A percentile compares a stretch with the other conserved stretches of the same genome.
Evolutionary conservation across 2,329 filamentous ascomycete genomes (phyloP).

Genomic region (Xylaria sp.): DNA sequence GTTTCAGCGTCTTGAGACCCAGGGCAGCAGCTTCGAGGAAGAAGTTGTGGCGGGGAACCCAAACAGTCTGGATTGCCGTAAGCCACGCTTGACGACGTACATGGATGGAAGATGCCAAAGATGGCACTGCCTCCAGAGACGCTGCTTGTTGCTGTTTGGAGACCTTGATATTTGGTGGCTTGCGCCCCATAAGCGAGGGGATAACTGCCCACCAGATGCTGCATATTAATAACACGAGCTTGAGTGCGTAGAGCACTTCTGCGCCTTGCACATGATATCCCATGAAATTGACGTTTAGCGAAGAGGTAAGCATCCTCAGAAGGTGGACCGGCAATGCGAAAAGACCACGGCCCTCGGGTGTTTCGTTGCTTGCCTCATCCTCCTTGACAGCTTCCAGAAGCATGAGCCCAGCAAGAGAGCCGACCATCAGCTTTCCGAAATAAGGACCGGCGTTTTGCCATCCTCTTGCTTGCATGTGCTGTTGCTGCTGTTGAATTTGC

Average conservation of each 20-base stretch:
- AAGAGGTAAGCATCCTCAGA: constrained; percentile 51
- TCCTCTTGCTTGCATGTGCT: constrained; percentile 52
- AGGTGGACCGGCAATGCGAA: constrained; percentile 65
- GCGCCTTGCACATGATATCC: constrained; percentile 54
- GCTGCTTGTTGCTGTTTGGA: constrained; percentile 41
- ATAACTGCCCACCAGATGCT: constrained; percentile 58
- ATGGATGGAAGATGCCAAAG: constrained; percentile 79
- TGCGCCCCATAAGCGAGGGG: constrained; percentile 57
- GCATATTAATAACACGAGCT: constrained; percentile 55
- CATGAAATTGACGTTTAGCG: constrained; percentile 54
- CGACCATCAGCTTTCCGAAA: constrained; percentile 84
- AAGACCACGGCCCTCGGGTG: constrained; percentile 67
- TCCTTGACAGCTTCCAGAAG: constrained; percentile 78
- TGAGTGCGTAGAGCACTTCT: constrained; percentile 54
- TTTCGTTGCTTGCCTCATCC: constrained; percentile 65
- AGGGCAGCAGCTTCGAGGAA: constrained; percentile 83
- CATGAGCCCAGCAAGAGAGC: constrained; percentile 90
- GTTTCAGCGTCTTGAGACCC: constrained; percentile 77
- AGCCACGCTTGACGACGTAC: constrained; percentile 89
- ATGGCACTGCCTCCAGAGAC: constrained; percentile 61
- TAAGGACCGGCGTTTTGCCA: constrained; percentile 61
- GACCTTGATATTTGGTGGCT: constrained; percentile 54
- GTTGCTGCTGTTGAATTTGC: constrained; percentile 56
- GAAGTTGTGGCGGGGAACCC: constrained; percentile 86
- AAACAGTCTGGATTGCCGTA: constrained; percentile 88